phyloP scores from a whole-genome alignment of 495 filamentous ascomycete genomes.

The Talaromyces proteolyticus region DNA sequence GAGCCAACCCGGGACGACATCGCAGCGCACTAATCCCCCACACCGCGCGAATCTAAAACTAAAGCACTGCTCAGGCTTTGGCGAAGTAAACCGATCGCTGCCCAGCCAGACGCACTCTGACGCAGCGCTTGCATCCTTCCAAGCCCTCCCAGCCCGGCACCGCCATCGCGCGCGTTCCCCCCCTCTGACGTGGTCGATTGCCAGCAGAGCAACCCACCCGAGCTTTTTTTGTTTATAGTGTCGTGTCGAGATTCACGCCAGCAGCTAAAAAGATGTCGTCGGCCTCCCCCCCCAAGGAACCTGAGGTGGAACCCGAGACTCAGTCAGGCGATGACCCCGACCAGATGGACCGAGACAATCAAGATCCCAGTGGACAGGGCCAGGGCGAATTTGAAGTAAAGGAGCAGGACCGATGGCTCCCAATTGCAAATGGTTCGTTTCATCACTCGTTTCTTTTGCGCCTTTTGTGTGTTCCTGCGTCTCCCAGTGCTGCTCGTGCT shows the following conservation, averaged over 20 bases:
- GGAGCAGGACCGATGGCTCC: slow-evolving; percentile 98
- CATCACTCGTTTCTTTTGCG: slow-evolving; percentile 45
- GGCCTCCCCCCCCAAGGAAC: slow-evolving; percentile 79
- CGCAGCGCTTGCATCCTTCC: slow-evolving; percentile 19
- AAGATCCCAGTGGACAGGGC: slow-evolving; percentile 56
- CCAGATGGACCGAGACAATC: slow-evolving; percentile 64
- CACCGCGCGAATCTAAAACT: slow-evolving; percentile 9
- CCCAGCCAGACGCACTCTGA: slow-evolving; percentile 31
- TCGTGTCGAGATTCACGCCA: slow-evolving; percentile 14
- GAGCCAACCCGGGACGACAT: slow-evolving; percentile 24
- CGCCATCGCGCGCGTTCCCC: slow-evolving; percentile 22
- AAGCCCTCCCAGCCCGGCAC: slow-evolving; percentile 12
- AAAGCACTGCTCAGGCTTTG: slow-evolving; percentile 27
- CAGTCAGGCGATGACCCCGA: slow-evolving; percentile 86
- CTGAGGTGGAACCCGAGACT: slow-evolving; percentile 84
- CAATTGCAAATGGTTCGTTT: slow-evolving; percentile 99
- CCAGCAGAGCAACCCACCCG: slow-evolving; percentile 35
- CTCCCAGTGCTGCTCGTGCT: background rate
- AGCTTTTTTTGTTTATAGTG: slow-evolving; percentile 21
- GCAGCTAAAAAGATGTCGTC: slow-evolving; percentile 81
- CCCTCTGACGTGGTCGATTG: slow-evolving; percentile 42
- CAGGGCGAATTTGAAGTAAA: slow-evolving; percentile 96
- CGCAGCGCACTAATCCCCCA: slow-evolving; percentile 31
- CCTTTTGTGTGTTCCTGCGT: slow-evolving; percentile 41
- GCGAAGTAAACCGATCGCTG: slow-evolving; percentile 42